Evolutionary conservation across 345 rosid genomes (phyloP).

Genomic region (Populus euphratica): DNA sequence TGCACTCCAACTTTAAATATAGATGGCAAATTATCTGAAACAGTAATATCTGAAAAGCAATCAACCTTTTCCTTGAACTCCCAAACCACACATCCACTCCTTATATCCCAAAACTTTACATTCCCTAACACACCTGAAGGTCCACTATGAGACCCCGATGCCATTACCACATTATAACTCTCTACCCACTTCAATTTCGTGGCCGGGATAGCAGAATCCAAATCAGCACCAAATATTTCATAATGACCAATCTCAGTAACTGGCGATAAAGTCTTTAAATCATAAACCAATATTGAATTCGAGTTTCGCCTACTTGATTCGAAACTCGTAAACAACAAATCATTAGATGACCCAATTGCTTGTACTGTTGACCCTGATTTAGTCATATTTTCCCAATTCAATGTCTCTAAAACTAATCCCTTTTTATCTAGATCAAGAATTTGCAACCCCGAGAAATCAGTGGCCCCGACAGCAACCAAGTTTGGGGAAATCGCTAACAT

Average conservation of each 20-base stretch:
- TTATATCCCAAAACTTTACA: conserved; percentile 72
- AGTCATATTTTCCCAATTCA: conserved; percentile 70
- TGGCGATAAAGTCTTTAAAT: conserved; percentile 51
- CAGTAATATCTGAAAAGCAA: conserved; percentile 79
- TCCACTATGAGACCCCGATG: conserved; percentile 86
- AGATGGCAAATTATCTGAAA: conserved; percentile 61
- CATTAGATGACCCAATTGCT: conserved; percentile 64
- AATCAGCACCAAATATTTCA: conserved; percentile 72
- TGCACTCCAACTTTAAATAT: conserved; percentile 72
- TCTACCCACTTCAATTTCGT: conserved; percentile 74
- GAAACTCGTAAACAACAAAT: conserved; percentile 70
- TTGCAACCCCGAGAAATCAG: conserved; percentile 81
- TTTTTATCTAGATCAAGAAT: conserved; percentile 58
- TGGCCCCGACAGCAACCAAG: conserved; percentile 76
- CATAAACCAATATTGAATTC: conserved; percentile 78
- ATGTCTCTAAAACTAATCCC: conserved; percentile 51
- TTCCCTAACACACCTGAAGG: conserved; percentile 72
- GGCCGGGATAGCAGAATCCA: conserved; percentile 77
- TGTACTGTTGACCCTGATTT: conserved; percentile 78
- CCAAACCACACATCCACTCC: conserved; percentile 66
- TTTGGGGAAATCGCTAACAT: conserved; percentile 55
- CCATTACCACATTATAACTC: conserved; percentile 58
- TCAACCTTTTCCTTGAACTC: conserved; percentile 73
- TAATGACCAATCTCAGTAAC: conserved; percentile 65
- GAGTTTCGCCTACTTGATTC: conserved; percentile 89